Evolutionary conservation across 192 early-diverging fungal genomes (phyloP), one percentile per base, ranked within the genome.

Genomic region (Coemansia furcata): DNA sequence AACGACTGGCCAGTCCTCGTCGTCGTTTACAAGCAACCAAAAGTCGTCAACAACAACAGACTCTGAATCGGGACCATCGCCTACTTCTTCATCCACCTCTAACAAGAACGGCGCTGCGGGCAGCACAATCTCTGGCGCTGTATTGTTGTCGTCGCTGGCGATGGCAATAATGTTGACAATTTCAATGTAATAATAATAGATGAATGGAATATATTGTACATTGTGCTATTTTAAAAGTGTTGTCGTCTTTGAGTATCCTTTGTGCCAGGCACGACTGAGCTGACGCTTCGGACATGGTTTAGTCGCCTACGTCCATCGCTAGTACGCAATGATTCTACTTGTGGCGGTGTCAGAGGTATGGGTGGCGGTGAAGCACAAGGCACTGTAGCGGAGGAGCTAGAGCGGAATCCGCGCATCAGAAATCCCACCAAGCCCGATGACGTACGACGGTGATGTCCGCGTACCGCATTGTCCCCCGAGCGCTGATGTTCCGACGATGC

Each of bases 371-470:
- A 50, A 19, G 47, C 61, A 30, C 70, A 73, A 37, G 67, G 52
- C 11, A 71, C 46, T 17, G 57, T 35, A 4, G 30, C 57, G 1
- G 57, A 17, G 2, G 57, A 59, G 33, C 40, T 61, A 1, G 71
- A 71, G 17, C 79, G 70, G 57, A 82, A 76, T 0, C 79, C 70
- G 36, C 79, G 79, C 67, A 67, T 69, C 54, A 82, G 37, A 39
- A 72, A 73, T 1, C 79, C 73, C 21, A 76, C 74, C 29, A 82
- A 62, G 17, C 79, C 79, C 44, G 79, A 82, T 47, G 74, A 73
- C 60, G 74, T 71, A 12, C 79, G 70, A 1, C 79, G 67, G 17
- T 80, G 72, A 44, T 75, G 73, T 12, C 67, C 43, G 10, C 44
- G 30, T 3, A 17, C n/a, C 5, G 39, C 21, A 9, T 17, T 33